These are phyloP conservation scores for Adenanthera pavonina DNA, from an alignment of 306 rosid species.

Conservation along the genomic window DNA sequence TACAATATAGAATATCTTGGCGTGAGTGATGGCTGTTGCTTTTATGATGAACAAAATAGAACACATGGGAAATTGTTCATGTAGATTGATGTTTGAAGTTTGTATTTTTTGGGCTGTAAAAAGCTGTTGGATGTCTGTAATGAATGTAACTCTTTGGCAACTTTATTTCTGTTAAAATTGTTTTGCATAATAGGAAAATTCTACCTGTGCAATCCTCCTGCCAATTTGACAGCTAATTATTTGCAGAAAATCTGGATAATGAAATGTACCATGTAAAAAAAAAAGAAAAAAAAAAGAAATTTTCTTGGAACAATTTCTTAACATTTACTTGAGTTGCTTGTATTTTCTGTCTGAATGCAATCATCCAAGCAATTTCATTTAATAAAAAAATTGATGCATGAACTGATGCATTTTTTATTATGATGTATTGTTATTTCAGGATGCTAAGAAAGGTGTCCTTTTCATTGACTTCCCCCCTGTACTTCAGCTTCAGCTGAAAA, in stretches of 20 bases:
- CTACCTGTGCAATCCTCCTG: background rate
- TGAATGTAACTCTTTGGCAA: background rate
- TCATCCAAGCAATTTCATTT: conserved; percentile 9
- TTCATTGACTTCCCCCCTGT: conserved; percentile 98
- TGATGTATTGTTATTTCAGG: conserved; percentile 61
- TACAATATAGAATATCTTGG: background rate
- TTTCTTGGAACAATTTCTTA: conserved; percentile 1
- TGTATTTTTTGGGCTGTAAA: background rate
- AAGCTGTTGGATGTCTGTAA: conserved; percentile 13
- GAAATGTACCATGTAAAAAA: background rate
- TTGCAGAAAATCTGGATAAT: background rate
- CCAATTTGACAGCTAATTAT: background rate
- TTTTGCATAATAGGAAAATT: background rate
- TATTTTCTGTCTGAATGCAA: conserved; percentile 19
- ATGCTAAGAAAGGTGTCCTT: conserved; percentile 95
- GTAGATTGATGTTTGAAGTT: background rate
- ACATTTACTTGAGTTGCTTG: conserved; percentile 19
- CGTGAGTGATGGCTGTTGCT: background rate
- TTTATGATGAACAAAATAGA: background rate
- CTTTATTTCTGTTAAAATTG: background rate
- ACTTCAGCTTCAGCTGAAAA: conserved; percentile 96
- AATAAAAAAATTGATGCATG: conserved; percentile 10
- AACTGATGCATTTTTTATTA: conserved; percentile 9
- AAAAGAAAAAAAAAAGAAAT: background rate
- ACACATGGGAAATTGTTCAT: background rate